phyloP scores from a whole-genome alignment of 2,329 filamentous ascomycete species.

The Colletotrichum agaves region DNA sequence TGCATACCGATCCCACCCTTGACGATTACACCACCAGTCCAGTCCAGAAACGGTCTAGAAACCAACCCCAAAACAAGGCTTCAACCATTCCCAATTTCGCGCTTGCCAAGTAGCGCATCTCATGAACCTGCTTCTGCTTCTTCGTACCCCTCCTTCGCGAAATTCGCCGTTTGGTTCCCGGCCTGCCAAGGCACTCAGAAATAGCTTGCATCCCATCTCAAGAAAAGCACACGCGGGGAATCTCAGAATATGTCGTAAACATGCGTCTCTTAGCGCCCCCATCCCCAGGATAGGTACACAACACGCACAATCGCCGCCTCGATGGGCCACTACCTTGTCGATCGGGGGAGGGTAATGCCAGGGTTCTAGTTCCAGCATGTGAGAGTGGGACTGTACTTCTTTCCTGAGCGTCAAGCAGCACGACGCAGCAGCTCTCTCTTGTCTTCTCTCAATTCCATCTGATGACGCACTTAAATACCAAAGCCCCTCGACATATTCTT shows the following conservation, averaged over 20 bases:
- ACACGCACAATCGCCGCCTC: slow-evolving; percentile 7
- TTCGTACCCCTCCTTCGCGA: background rate
- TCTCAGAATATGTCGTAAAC: slow-evolving; percentile 33
- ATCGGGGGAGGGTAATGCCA: slow-evolving; percentile 25
- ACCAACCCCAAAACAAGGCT: slow-evolving; percentile 1
- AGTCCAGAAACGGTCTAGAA: slow-evolving; percentile 1
- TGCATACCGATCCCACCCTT: background rate
- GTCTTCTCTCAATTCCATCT: background rate
- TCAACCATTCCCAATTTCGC: background rate
- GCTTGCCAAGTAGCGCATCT: slow-evolving; percentile 5
- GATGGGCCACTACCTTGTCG: slow-evolving; percentile 34
- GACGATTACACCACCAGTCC: background rate
- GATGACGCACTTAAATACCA: slow-evolving; percentile 24
- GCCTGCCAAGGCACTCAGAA: background rate
- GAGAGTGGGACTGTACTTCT: slow-evolving; percentile 20
- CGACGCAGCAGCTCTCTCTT: background rate
- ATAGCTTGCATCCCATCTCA: background rate
- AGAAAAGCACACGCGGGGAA: background rate
- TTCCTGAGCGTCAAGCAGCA: background rate
- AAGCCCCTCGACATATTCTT: background rate
- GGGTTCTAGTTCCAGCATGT: slow-evolving; percentile 24
- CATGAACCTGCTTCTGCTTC: slow-evolving; percentile 9
- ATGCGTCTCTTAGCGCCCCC: slow-evolving; percentile 26
- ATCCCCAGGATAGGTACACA: background rate
- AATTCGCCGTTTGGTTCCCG: background rate